Evolutionary conservation across 208 protist genomes (phyloP).

Genomic region (Wallacemonas collosoma): DNA sequence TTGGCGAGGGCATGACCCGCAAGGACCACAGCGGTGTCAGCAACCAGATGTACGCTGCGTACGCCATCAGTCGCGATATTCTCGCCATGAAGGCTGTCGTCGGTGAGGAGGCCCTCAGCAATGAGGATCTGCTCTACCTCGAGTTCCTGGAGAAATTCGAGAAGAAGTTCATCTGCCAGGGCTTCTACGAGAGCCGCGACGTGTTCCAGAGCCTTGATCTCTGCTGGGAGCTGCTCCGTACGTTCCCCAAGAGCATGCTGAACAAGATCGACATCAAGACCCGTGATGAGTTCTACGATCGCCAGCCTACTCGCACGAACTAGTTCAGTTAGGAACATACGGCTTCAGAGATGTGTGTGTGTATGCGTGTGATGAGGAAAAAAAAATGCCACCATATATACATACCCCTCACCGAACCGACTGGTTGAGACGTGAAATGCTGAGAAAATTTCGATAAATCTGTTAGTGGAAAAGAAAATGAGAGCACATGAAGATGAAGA

Average conservation of each 20-base stretch:
- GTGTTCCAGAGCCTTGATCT: conserved; percentile 99
- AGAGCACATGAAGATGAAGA: no score
- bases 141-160: conserved; percentile 99
- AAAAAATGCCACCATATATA: neutral
- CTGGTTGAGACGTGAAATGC: no score
- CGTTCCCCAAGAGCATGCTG: conserved; percentile 98
- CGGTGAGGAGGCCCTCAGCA: conserved; percentile 99
- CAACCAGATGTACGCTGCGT: conserved; percentile 99
- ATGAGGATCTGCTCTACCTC: conserved; percentile 98
- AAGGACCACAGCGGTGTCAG: conserved; percentile 99
- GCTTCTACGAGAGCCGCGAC: conserved; percentile 96
- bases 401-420: no score
- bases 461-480: no score
- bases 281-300: conserved; percentile 94
- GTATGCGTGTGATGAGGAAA: conserved; percentile 7
- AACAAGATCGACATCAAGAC: conserved; percentile 98
- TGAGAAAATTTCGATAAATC: no score
- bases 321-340: conserved; percentile 9
- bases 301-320: conserved; percentile 49
- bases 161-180: conserved; percentile 98
- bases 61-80: conserved; percentile 99
- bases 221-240: conserved; percentile 98
- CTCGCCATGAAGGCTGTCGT: conserved; percentile 99
- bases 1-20: conserved; percentile 99
- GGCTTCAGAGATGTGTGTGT: no score